A percentile compares a stretch with the other conserved stretches of the same genome.
phyloP scores from a whole-genome alignment of 2,329 filamentous ascomycete species.

The Pezicula neosporulosa region DNA sequence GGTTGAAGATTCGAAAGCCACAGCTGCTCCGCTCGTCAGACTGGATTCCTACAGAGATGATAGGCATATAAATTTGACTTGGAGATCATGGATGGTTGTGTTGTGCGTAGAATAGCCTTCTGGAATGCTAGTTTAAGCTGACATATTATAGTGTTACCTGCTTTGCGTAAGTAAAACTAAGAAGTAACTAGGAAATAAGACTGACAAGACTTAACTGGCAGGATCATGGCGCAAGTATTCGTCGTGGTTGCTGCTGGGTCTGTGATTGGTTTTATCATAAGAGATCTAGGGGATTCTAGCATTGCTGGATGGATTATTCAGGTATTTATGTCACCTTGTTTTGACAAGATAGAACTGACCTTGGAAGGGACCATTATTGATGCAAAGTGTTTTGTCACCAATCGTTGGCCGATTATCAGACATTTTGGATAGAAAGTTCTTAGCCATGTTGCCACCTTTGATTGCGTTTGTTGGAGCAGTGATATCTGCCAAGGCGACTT shows the following conservation, averaged over 20 bases:
- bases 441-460: constrained; percentile 48
- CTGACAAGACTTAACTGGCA: constrained; percentile 13
- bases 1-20: constrained; percentile 6
- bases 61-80: constrained; percentile 45
- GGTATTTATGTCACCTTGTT: constrained; percentile 23
- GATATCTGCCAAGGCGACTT: constrained; percentile 50
- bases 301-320: constrained; percentile 55
- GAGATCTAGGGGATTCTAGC: constrained; percentile 46
- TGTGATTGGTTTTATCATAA: constrained; percentile 52
- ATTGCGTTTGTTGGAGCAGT: constrained; percentile 51
- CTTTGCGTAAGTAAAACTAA: constrained; percentile 35
- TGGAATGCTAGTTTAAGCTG: constrained; percentile 22
- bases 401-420: constrained; percentile 54
- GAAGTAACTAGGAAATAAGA: neutral
- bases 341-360: neutral
- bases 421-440: constrained; percentile 50
- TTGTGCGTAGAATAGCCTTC: constrained; percentile 28
- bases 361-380: constrained; percentile 49
- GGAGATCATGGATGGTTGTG: constrained; percentile 50
- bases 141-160: constrained; percentile 35
- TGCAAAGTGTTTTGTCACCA: constrained; percentile 54
- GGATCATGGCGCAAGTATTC: constrained; percentile 50
- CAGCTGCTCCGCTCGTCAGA: constrained; percentile 7
- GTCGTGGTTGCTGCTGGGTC: constrained; percentile 53
- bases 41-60: constrained; percentile 23